Conservation (phyloP, 1,284 basidiomycete genomes). For the Sanghuangporus sanghuang region DNA sequence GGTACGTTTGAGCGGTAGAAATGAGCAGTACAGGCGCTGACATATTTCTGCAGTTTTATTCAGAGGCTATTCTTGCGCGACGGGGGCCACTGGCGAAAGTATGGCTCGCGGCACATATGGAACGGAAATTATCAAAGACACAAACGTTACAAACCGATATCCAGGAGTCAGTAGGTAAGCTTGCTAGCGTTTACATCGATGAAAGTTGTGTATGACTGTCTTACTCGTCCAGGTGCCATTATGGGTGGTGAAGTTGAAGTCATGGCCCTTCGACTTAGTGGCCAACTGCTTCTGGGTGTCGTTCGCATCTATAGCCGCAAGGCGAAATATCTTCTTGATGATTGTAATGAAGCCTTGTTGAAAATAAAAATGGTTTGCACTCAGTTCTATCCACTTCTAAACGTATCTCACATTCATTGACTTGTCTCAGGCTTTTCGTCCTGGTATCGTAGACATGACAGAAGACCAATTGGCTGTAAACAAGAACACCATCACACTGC, state of each 20-base stretch:
- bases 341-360: conserved; percentile 93
- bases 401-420: conserved; percentile 44
- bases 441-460: conserved; percentile 90
- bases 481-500: conserved; percentile 83
- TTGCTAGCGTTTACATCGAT: background rate
- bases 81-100: conserved; percentile 93
- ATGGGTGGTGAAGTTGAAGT: conserved; percentile 84
- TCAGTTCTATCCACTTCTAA: conserved; percentile 81
- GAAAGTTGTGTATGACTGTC: background rate
- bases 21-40: background rate
- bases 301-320: conserved; percentile 97
- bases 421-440: conserved; percentile 80
- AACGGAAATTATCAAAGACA: conserved; percentile 94
- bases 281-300: conserved; percentile 92
- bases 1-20: background rate
- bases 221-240: conserved; percentile 62
- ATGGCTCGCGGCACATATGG: conserved; percentile 99
- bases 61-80: conserved; percentile 88
- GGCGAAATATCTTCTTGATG: conserved; percentile 95
- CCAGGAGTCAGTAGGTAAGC: conserved; percentile 85
- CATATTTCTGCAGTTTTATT: conserved; percentile 65
- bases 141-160: conserved; percentile 94
- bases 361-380: conserved; percentile 89
- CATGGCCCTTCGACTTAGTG: conserved; percentile 92
- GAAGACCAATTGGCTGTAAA: conserved; percentile 88